Evolutionary conservation across 108 stramenopile genomes (phyloP), one percentile per base, ranked within the genome.

Genomic region (Skeletonema menzelii): DNA sequence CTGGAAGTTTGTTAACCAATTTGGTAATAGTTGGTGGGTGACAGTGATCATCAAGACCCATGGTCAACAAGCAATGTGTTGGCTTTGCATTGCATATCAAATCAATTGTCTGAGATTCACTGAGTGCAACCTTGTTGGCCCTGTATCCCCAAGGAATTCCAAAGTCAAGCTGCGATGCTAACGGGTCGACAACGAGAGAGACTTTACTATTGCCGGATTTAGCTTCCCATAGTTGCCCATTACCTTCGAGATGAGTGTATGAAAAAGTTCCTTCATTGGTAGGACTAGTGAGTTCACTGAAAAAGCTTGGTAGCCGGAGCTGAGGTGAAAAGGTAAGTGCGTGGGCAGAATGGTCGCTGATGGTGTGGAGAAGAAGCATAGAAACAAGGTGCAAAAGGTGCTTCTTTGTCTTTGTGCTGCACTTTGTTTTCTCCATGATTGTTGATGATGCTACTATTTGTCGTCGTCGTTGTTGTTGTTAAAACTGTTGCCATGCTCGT

Each of bases 11-110:
- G 0, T 69, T 53, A 13, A 24, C 53, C 66, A 86, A 56, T 56
- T 77, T 77, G 20, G 15, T 49, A 20, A 86, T 42, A 10, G 85
- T 86, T 7, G 66, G 79, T 2, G 60, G 26, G 38, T 86, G 85
- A 15, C 82, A 67, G 32, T 86, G 85, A 77, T 86, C 85, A 55
- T 86, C 85, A 38, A 86, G 63, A 12, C 85, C 85, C 79, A 84
- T 83, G 7, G 80, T 84, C 13, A 86, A 44, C 8, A 85, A 37
- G 37, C 80, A 81, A 22, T 81, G 70, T 8, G 64, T 71, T 14
- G 80, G 79, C 0, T 37, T n/a, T 7, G 79, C 74, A 1, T 70
- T 20, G 69, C 69, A 65, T 34, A 80, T 76, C 24, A 64, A 17
- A 26, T 80, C 69, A 22, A 80, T 70, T 13, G 74, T 76, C 5